Evolutionary conservation across 495 filamentous ascomycete genomes (phyloP), one percentile per base, ranked within the genome.

Genomic region (Xylaria longipes): DNA sequence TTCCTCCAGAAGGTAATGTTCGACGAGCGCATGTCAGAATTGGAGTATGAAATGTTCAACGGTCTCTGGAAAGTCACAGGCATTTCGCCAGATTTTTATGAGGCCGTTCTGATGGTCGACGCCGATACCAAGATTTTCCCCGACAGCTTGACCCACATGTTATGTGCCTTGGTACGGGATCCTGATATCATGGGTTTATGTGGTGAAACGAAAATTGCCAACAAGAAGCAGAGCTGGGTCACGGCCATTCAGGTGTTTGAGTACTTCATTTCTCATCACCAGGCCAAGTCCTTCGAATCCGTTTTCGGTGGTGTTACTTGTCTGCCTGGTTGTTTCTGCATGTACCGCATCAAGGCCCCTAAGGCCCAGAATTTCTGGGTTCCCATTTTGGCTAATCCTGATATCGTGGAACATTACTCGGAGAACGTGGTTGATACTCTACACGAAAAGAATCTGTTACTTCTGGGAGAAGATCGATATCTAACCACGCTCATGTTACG

Each of bases 1-100:
- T 99, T 99, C 87, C 84, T 99, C 75, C 97, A 99, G 80, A 99
- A 99, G 82, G 96, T 99, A 73, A 99, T 99, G 97, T 99, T 99
- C 78, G 97, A 99, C 79, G 97, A 99, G 81, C 92, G 97, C 46
- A 99, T 99, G 97, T 98, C 97, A 5, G 95, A 99, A 78, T 89
- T 99, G n/a, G 97, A 99, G 78, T 99, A 94, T 74, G 97, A 99
- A 77, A 98, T 99, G 92, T 98, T 98, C 84, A 99, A 98, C 76
- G 97, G 96, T 45, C 87, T 99, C 70, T 99, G 95, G 95, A 97
- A 97, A 77, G 91, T 98, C 52, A 99, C 97, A 6, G 97, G 97
- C 41, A 97, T 99, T 62, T 94, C 94, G 15, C 96, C 97, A 0
- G 97, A 99, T 79, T 99, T 94, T 79, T 98, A 97, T 80, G 97